Evolutionary conservation across 495 filamentous ascomycete genomes (phyloP).

Genomic region (Xylaria bambusicola): DNA sequence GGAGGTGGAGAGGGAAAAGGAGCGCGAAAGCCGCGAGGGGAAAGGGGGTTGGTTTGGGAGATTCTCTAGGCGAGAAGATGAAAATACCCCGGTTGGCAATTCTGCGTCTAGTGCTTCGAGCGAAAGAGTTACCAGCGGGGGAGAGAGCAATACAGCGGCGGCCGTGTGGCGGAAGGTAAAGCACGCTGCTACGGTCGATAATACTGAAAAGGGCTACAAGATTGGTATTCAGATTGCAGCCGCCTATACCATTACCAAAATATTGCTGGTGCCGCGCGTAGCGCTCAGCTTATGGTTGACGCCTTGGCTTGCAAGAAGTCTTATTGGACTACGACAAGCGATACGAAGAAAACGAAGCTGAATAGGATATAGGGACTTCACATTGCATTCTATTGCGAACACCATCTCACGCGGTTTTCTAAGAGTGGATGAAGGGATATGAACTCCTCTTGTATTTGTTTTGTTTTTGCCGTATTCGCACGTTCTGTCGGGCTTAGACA

Average conservation of each 20-base stretch:
- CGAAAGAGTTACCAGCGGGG: background rate
- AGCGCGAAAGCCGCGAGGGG: conserved; percentile 18
- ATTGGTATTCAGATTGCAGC: conserved; percentile 73
- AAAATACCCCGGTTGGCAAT: background rate
- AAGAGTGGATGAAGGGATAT: no score
- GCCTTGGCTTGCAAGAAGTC: conserved; percentile 84
- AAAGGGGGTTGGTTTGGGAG: conserved; percentile 15
- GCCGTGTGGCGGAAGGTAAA: conserved; percentile 38
- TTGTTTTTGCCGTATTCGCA: background rate
- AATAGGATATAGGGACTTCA: background rate
- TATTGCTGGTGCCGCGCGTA: conserved; percentile 74
- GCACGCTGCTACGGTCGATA: conserved; percentile 29
- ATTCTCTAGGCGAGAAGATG: conserved; percentile 7
- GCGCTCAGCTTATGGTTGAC: conserved; percentile 81
- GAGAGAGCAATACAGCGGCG: conserved; percentile 25
- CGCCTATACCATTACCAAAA: conserved; percentile 87
- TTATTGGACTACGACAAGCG: conserved; percentile 50
- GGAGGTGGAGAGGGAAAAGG: conserved; percentile 20
- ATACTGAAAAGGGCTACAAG: conserved; percentile 46
- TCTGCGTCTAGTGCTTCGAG: background rate
- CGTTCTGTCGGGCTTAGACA: background rate
- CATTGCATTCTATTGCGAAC: background rate
- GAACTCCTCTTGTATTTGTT: background rate
- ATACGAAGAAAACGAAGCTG: conserved; percentile 25
- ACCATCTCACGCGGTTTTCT: no score